Percentiles rank a stretch among this genome's conserved stretches.
phyloP scores from a whole-genome alignment of 2,329 filamentous ascomycete genomes.

The Aspergillus felis region DNA sequence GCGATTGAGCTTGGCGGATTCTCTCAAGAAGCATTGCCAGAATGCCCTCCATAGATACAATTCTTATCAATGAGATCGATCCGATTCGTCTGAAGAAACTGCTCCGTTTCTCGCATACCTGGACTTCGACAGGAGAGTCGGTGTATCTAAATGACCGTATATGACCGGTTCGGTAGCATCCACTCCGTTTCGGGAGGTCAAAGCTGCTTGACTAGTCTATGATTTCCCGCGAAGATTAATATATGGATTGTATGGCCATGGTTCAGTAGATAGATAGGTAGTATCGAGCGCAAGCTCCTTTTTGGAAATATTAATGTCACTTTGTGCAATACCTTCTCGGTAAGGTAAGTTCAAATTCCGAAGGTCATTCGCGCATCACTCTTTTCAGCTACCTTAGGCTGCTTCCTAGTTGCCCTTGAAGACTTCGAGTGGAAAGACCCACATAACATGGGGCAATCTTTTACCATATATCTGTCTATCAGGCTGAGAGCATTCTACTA shows the following conservation, averaged over 20 bases:
- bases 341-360: too few species aligned
- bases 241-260: not conserved
- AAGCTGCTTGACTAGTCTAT: not conserved
- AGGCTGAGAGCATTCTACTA: not conserved
- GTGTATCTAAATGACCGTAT: not conserved
- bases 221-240: not conserved
- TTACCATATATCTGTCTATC: not conserved
- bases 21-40: not conserved
- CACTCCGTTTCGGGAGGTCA: not conserved
- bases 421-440: not conserved
- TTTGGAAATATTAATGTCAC: not conserved
- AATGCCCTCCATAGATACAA: not conserved
- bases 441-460: not conserved
- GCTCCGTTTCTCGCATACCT: not conserved
- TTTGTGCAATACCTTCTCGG: not conserved
- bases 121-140: not conserved
- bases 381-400: not conserved
- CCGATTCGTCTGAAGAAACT: not conserved
- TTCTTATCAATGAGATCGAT: not conserved
- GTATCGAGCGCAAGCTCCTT: not conserved
- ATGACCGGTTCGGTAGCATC: not conserved
- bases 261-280: not conserved
- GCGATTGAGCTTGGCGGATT: not conserved
- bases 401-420: not conserved
- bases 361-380: too few species aligned